Evolutionary conservation across 2,329 filamentous ascomycete genomes (phyloP).

Genomic region (Trichoderma koningiopsis): DNA sequence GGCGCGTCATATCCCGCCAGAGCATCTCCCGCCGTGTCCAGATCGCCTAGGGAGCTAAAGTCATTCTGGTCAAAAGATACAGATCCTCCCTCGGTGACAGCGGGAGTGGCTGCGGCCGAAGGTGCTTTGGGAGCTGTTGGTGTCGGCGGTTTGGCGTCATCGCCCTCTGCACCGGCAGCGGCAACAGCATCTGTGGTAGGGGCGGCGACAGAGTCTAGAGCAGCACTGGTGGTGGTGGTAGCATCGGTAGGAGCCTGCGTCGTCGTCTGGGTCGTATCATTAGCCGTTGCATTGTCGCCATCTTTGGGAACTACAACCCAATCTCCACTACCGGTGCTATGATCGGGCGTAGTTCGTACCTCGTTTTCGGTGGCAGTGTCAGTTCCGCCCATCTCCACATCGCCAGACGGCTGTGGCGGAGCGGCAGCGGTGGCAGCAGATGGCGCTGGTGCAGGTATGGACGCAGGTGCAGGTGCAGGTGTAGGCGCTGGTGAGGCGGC

Average conservation of each 20-base stretch:
- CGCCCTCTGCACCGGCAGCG: background rate
- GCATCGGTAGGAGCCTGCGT: conserved; percentile 19
- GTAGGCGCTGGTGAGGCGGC: conserved; percentile 48
- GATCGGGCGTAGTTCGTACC: conserved; percentile 49
- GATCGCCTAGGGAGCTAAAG: conserved; percentile 64
- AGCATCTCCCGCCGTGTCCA: conserved; percentile 73
- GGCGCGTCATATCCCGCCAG: conserved; percentile 67
- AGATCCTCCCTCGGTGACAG: conserved; percentile 45
- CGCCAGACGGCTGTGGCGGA: conserved; percentile 32
- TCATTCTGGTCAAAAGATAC: conserved; percentile 58
- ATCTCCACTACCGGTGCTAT: conserved; percentile 60
- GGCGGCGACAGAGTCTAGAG: conserved; percentile 14
- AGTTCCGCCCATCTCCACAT: conserved; percentile 58
- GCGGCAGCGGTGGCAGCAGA: conserved; percentile 30
- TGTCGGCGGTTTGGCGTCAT: conserved; percentile 30
- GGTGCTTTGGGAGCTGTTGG: conserved; percentile 39
- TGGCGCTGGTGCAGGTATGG: conserved; percentile 28
- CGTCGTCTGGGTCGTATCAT: conserved; percentile 22
- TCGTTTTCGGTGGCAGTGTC: conserved; percentile 41
- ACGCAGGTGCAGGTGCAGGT: conserved; percentile 29
- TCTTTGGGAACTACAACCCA: conserved; percentile 76
- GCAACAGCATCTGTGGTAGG: conserved; percentile 15
- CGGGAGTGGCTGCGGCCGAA: conserved; percentile 50
- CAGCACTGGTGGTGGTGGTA: background rate
- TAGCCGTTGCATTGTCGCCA: conserved; percentile 48